phyloP scores from a whole-genome alignment of 495 filamentous ascomycete genomes.

The Extremus antarcticus region DNA sequence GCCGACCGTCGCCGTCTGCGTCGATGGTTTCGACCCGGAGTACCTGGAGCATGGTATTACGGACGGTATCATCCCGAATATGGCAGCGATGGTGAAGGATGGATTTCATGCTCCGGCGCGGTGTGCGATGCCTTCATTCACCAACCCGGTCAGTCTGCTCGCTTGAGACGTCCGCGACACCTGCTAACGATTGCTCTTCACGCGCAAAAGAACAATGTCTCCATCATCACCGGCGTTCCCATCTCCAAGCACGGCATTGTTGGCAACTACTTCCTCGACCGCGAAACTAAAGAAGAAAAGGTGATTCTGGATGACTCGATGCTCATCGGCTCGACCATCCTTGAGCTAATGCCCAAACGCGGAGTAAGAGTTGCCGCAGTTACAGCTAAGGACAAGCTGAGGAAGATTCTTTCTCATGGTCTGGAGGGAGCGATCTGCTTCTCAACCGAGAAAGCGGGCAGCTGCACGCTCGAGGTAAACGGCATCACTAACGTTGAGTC shows the following conservation, averaged over 20 bases:
- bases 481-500: slow-evolving; percentile 24
- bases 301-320: slow-evolving; percentile 31
- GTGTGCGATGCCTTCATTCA: slow-evolving; percentile 32
- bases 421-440: slow-evolving; percentile 29
- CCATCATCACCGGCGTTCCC: slow-evolving; percentile 31
- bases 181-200: too few relatives aligned
- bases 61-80: slow-evolving; percentile 26
- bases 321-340: slow-evolving; percentile 28
- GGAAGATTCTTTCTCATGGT: slow-evolving; percentile 28
- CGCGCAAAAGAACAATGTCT: slow-evolving; percentile 33
- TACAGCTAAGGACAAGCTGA: slow-evolving; percentile 34
- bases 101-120: slow-evolving; percentile 30
- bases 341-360: slow-evolving; percentile 27
- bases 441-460: slow-evolving; percentile 24
- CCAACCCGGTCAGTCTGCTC: too few relatives aligned
- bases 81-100: slow-evolving; percentile 20
- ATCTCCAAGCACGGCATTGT: slow-evolving; percentile 28
- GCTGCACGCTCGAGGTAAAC: slow-evolving; percentile 8
- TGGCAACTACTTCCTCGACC: slow-evolving; percentile 33
- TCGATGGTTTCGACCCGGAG: slow-evolving; percentile 33
- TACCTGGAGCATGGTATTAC: slow-evolving; percentile 26
- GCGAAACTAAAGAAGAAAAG: slow-evolving; percentile 26
- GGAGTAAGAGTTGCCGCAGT: slow-evolving; percentile 33
- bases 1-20: slow-evolving; percentile 29
- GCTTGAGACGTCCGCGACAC: too few relatives aligned